Base-by-base conservation (phyloP, 2,329 filamentous ascomycete species). In the Phaeomoniella chlamydospora region DNA sequence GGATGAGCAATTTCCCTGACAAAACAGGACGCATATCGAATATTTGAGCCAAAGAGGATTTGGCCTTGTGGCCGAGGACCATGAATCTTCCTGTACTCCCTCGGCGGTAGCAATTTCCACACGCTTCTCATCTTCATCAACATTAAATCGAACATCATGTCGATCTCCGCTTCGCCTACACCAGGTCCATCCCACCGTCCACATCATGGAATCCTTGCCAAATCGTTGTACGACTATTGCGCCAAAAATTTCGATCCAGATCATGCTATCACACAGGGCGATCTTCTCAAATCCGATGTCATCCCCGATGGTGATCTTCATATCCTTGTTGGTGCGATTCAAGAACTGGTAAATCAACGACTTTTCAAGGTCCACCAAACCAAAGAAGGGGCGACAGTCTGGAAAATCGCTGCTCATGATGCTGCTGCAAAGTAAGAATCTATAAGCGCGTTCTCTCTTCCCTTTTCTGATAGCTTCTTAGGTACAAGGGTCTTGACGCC, bases 401-500 rank as follows among this genome's bases (percentile, higher is more conserved):
- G 63, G 62, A 64, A 64, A 46, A 48, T 67, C 29, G 60, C 67
- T 40, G 55, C 59, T 29, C 54, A 58, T 37, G 61, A 64, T 40
- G 61, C 64, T 51, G 64, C 64, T 41, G 57, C 61, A 49, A 66
- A 64, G 61, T 66, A 58, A 36, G 52, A 32, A 15, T 12, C 3
- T 32, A 13, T 33, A 15, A 6, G 16, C 29, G 26, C 33, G 33
- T 5, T 15, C 10, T 29, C 15, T 13, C 15, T 11, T 11, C 35
- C 18, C 18, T 15, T 31, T 31, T 37, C 35, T 40, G 37, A 37
- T 37, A 18, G 17, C 12, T 10, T 16, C 41, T 37, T 39, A 52
- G 49, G 39, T 50, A 51, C 37, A 38, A 58, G 38, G 59, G 58
- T 37, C 59, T 77, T 38, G 55, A 74, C 41, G 75, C 88, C 50